Conservation (phyloP, 768 basidiomycete genomes). For the Leccinum disarticulatum region DNA sequence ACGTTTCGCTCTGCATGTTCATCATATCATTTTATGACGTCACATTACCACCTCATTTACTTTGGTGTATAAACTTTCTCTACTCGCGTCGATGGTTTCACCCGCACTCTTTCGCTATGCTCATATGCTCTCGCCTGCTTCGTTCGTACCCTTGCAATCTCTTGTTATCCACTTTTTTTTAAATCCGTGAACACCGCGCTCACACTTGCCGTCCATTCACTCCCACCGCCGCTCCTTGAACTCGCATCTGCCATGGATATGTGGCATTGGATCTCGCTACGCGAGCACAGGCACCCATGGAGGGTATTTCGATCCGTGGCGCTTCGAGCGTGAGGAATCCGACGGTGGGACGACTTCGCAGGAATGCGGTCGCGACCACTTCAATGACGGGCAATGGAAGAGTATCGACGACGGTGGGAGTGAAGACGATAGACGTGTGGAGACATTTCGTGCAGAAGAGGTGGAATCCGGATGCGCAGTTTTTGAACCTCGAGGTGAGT, state of each 20-base stretch:
- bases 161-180: slow-evolving; percentile 2
- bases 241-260: slow-evolving; percentile 21
- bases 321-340: slow-evolving; percentile 47
- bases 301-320: slow-evolving; percentile 64
- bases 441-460: slow-evolving; percentile 69
- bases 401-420: slow-evolving; percentile 20
- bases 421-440: slow-evolving; percentile 66
- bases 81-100: slow-evolving; percentile 15
- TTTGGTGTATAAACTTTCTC: slow-evolving; percentile 19
- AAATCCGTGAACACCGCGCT: slow-evolving; percentile 35
- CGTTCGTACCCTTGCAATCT: slow-evolving; percentile 12
- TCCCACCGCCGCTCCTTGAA: slow-evolving; percentile 27
- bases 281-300: slow-evolving; percentile 43
- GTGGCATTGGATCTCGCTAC: slow-evolving; percentile 39
- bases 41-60: slow-evolving; percentile 15
- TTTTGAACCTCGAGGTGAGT: slow-evolving; percentile 82
- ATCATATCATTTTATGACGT: slow-evolving; percentile 28
- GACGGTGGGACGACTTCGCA: slow-evolving; percentile 55
- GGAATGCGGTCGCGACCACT: slow-evolving; percentile 50
- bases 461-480: slow-evolving; percentile 67
- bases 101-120: slow-evolving; percentile 12
- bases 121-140: slow-evolving; percentile 8
- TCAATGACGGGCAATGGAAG: slow-evolving; percentile 12
- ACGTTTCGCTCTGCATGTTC: slow-evolving; percentile 27
- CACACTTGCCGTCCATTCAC: slow-evolving; percentile 35